These are phyloP conservation scores for Xylariaceae sp. DNA, from an alignment of 2,329 filamentous ascomycete genomes.

Conservation along the genomic window DNA sequence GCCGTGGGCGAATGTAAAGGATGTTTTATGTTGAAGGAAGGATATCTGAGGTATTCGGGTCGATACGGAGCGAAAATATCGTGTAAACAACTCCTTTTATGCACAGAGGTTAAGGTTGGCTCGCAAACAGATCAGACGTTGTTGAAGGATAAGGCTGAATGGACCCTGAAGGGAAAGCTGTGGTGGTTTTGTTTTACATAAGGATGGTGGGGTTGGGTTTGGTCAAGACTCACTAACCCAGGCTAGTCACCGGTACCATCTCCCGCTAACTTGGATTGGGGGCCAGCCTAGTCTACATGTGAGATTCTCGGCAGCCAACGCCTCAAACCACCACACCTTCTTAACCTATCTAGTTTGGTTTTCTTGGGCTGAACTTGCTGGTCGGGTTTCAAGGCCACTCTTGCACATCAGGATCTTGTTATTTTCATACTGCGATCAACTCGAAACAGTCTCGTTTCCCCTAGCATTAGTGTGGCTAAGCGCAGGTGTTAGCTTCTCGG, in stretches of 20 bases:
- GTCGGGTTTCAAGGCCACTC: too few relatives aligned
- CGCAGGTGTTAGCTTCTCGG: too few relatives aligned
- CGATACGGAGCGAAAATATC: too few relatives aligned
- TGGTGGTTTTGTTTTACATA: background rate
- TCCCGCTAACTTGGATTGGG: background rate
- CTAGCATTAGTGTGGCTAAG: too few relatives aligned
- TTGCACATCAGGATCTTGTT: too few relatives aligned
- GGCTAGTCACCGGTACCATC: background rate
- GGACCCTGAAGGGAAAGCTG: background rate
- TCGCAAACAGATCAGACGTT: background rate
- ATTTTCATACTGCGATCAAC: too few relatives aligned
- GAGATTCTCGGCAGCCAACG: too few relatives aligned
- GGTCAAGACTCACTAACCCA: background rate
- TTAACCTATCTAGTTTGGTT: too few relatives aligned
- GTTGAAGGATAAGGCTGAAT: constrained; percentile 13
- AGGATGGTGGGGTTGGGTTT: background rate
- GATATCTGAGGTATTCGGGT: background rate
- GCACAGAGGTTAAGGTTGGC: constrained; percentile 1
- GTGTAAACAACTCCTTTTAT: background rate
- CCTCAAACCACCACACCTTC: too few relatives aligned
- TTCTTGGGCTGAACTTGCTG: too few relatives aligned
- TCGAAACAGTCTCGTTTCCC: too few relatives aligned
- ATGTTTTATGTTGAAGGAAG: background rate
- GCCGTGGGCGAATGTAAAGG: constrained; percentile 11
- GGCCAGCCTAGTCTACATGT: background rate